Evolutionary conservation across 2,329 filamentous ascomycete species (phyloP).

Genomic region (Alternaria brassicicola): DNA sequence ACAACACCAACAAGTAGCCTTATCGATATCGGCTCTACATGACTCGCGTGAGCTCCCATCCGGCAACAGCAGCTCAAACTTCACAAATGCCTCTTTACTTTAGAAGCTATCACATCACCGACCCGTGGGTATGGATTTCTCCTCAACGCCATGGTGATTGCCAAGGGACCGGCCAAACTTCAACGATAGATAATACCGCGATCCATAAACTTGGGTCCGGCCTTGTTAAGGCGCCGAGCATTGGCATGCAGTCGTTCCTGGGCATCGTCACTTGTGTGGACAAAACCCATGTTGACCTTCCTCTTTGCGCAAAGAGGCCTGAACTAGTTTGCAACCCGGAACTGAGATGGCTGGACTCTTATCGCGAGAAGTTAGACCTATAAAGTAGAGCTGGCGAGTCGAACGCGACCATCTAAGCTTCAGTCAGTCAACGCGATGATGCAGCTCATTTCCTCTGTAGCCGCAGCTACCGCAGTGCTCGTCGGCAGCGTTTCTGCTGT

Average conservation of each 20-base stretch:
- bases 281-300: constrained; percentile 31
- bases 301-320: constrained; percentile 34
- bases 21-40: constrained; percentile 3
- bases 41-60: constrained; percentile 2
- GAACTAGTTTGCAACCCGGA: constrained; percentile 1
- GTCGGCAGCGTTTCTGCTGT: constrained; percentile 25
- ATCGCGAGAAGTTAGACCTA: constrained; percentile 20
- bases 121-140: not conserved
- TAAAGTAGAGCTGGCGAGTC: constrained; percentile 10
- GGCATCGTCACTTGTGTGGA: constrained; percentile 36
- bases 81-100: not conserved
- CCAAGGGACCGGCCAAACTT: not conserved
- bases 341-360: constrained; percentile 14
- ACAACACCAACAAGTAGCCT: not conserved
- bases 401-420: not conserved
- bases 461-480: constrained; percentile 25
- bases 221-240: constrained; percentile 2
- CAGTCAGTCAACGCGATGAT: constrained; percentile 19
- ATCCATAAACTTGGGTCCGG: not conserved
- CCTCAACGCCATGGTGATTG: not conserved
- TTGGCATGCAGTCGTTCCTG: constrained; percentile 23
- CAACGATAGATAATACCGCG: not conserved
- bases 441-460: constrained; percentile 31
- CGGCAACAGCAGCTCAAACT: not conserved
- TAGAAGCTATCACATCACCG: not conserved